phyloP scores from a whole-genome alignment of 805 yeast genomes.

The Wickerhamiella sorbophila region DNA sequence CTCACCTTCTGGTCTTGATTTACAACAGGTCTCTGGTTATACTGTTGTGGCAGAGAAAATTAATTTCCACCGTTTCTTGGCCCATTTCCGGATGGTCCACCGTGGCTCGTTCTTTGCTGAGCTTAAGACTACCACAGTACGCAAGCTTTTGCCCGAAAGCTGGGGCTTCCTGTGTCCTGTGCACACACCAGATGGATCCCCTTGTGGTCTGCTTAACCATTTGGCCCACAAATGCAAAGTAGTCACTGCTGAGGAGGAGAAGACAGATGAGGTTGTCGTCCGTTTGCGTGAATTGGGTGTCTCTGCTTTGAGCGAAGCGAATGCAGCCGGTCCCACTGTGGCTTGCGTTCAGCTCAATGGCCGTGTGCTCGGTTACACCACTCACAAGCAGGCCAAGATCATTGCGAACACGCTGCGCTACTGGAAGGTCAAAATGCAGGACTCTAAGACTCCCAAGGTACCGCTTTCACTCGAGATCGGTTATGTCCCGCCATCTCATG shows the following conservation, averaged over 20 bases:
- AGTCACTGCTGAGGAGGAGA: slow-evolving; percentile 36
- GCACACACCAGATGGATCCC: slow-evolving; percentile 99
- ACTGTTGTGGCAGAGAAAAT: slow-evolving; percentile 98
- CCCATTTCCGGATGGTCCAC: slow-evolving; percentile 99
- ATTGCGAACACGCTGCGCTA: slow-evolving; percentile 81
- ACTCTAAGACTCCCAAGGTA: slow-evolving; percentile 50
- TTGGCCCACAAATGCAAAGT: slow-evolving; percentile 89
- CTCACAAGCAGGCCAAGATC: slow-evolving; percentile 73
- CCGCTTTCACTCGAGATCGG: slow-evolving; percentile 88
- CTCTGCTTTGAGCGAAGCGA: slow-evolving; percentile 65
- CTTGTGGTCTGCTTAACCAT: slow-evolving; percentile 95
- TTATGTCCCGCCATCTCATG: slow-evolving; percentile 85
- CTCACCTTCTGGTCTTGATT: slow-evolving; percentile 91
- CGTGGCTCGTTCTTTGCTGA: slow-evolving; percentile 99
- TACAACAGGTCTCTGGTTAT: slow-evolving; percentile 95
- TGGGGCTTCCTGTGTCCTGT: slow-evolving; percentile 99
- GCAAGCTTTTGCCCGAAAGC: slow-evolving; percentile 91
- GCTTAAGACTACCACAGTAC: slow-evolving; percentile 90
- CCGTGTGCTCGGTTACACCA: slow-evolving; percentile 81
- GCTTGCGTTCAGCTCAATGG: slow-evolving; percentile 94
- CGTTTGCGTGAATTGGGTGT: slow-evolving; percentile 61
- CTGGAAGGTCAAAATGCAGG: slow-evolving; percentile 56
- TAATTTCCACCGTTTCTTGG: slow-evolving; percentile 88
- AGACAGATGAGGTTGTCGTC: slow-evolving; percentile 14
- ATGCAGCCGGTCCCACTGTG: slow-evolving; percentile 75